Percentiles rank a stretch among this genome's conserved stretches.
These are phyloP conservation scores for Salvia rosmarinus DNA, from an alignment of 257 asterid species.

Conservation along the genomic window DNA sequence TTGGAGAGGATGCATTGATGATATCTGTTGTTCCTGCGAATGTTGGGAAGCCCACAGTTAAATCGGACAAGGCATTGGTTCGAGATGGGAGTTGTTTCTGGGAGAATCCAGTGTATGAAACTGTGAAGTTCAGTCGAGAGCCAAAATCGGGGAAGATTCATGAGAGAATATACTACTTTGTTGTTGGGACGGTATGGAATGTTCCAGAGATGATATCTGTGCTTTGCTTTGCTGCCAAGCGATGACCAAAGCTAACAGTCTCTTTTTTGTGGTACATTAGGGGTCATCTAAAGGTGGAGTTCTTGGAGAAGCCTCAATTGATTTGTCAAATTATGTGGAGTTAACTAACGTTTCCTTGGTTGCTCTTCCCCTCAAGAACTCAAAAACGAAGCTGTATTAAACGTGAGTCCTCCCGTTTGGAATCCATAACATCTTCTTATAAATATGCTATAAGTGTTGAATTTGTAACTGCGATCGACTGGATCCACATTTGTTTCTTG, in stretches of 20 bases:
- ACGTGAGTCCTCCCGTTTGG: constrained; percentile 48
- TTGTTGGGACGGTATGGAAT: constrained; percentile 73
- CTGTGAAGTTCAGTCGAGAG: constrained; percentile 77
- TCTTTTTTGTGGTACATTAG: constrained; percentile 46
- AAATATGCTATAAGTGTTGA: background rate
- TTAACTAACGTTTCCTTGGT: constrained; percentile 68
- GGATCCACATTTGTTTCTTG: background rate
- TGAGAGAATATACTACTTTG: constrained; percentile 80
- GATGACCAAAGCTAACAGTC: constrained; percentile 33
- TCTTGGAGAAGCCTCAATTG: constrained; percentile 90
- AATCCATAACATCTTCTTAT: background rate
- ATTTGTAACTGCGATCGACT: background rate
- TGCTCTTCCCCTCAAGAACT: constrained; percentile 82
- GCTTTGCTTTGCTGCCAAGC: constrained; percentile 42
- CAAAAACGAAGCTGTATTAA: constrained; percentile 69
- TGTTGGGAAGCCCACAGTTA: constrained; percentile 74
- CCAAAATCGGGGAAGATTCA: constrained; percentile 84
- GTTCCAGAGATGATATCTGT: constrained; percentile 31
- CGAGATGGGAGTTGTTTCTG: constrained; percentile 87
- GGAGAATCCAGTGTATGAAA: constrained; percentile 80
- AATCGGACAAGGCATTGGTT: constrained; percentile 69
- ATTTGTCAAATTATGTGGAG: constrained; percentile 77
- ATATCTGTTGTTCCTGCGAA: constrained; percentile 86
- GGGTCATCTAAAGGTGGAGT: constrained; percentile 70
- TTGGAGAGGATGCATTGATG: constrained; percentile 70